Evolutionary conservation across 2,329 filamentous ascomycete species (phyloP), one percentile per base, ranked within the genome.

Genomic region (Fusarium oxysporum): DNA sequence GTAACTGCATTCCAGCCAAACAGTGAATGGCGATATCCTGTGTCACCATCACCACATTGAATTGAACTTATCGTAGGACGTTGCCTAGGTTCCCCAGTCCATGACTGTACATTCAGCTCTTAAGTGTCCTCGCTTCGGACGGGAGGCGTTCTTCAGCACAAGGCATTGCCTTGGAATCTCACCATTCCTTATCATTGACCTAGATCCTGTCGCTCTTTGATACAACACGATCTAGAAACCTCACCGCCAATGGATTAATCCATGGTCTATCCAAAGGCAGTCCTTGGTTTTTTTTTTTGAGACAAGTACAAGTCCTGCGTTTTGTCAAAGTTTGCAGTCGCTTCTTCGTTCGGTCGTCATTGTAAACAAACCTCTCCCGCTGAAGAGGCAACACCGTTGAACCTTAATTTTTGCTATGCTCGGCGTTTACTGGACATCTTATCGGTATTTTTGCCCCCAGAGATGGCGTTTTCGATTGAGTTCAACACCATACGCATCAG

Each of bases 21-120:
- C 25, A 55, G 30, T 40, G n/a, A 23, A 48, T 33, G 35, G 44
- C 33, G 25, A 66, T 67, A 40, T 57, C 45, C 62, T 45, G 62
- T 57, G 44, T 67, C 37, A 44, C 23, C 33, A 38, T 37, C 32
- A 48, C 54, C 32, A 48, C 54, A 32, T 28, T 38, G 35, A 33
- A 47, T 48, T 28, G 30, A n/a, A 38, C 51, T 51, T 19, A 45
- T 61, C 21, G 28, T 16, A 28, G 47, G 50, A 28, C 32, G 71
- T 74, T 74, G 71, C 65, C 71, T 45, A 47, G 71, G 71, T 51
- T 74, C 55, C 66, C 33, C 23, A 23, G 40, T 65, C 60, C 56
- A 67, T 65, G 51, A 62, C 67, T 53, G 40, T 57, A 51, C 54
- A 62, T 45, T 43, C 55, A 54, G 45, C 67, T 62, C 35, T 38